phyloP scores from a whole-genome alignment of 345 rosid species.

The Moricandia arvensis region DNA sequence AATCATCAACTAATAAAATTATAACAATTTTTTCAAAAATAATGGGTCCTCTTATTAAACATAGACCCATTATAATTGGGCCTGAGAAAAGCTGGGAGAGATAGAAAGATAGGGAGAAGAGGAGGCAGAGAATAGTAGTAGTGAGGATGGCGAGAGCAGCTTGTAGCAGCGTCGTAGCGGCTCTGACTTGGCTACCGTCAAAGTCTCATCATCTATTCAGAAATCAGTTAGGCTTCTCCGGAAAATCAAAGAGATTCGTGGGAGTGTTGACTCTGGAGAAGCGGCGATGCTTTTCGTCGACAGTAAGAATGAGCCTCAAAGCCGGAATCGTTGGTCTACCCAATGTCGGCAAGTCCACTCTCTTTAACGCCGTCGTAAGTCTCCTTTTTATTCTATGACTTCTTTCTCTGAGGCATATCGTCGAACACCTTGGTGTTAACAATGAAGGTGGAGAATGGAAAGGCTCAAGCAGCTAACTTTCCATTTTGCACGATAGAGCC shows the following conservation, averaged over 20 bases:
- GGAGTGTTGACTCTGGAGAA: slow-evolving; percentile 40
- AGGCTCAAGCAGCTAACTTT: slow-evolving; percentile 96
- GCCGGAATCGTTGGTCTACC: slow-evolving; percentile 99
- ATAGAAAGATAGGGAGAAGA: not conserved
- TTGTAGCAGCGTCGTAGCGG: slow-evolving; percentile 43
- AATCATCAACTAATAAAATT: too few relatives aligned
- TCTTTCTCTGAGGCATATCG: too few relatives aligned
- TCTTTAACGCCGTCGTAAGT: slow-evolving; percentile 90
- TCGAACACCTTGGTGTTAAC: too few relatives aligned
- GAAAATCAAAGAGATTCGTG: too few relatives aligned
- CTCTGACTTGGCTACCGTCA: slow-evolving; percentile 40
- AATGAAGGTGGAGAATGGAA: slow-evolving; percentile 87
- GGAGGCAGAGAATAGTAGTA: not conserved
- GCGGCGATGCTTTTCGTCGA: slow-evolving; percentile 58
- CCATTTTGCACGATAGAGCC: slow-evolving; percentile 99
- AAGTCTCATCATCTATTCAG: slow-evolving; percentile 31
- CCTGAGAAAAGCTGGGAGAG: not conserved
- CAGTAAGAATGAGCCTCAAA: slow-evolving; percentile 76
- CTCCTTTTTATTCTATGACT: too few relatives aligned
- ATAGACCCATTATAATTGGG: not conserved
- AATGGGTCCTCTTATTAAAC: too few relatives aligned
- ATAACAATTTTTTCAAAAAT: too few relatives aligned
- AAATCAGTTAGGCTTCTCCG: slow-evolving; percentile 33
- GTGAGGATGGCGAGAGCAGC: slow-evolving; percentile 50
- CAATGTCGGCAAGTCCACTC: slow-evolving; percentile 93